Conservation (phyloP, 2,329 filamentous ascomycete genomes). For the Lachnellula cervina region DNA sequence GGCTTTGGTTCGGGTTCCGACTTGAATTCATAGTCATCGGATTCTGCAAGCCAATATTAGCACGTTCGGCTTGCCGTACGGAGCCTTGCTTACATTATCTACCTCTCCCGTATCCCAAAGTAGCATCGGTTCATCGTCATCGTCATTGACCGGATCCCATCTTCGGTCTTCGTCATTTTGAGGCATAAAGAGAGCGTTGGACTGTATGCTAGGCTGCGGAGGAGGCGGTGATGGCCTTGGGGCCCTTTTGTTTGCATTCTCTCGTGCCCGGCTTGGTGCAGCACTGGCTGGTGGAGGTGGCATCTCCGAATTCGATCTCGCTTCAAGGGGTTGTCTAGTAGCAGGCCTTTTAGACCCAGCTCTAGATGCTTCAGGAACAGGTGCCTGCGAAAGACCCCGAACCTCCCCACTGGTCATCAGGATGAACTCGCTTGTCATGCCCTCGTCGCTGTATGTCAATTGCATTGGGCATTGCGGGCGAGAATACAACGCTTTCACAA, state of each 20-base stretch:
- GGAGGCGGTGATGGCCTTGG: slow-evolving; percentile 48
- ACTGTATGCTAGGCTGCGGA: slow-evolving; percentile 53
- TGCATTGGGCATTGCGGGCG: slow-evolving; percentile 67
- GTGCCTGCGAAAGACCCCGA: slow-evolving; percentile 24
- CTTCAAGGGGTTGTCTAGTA: slow-evolving; percentile 27
- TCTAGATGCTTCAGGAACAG: slow-evolving; percentile 23
- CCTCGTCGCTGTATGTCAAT: slow-evolving; percentile 64
- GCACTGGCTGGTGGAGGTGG: slow-evolving; percentile 23
- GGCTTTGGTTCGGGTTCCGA: slow-evolving; percentile 12
- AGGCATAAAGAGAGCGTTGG: slow-evolving; percentile 67
- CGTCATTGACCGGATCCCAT: slow-evolving; percentile 68
- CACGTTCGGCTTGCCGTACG: not conserved
- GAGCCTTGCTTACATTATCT: slow-evolving; percentile 47
- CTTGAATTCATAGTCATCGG: slow-evolving; percentile 24
- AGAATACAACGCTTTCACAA: slow-evolving; percentile 65
- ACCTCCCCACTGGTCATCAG: slow-evolving; percentile 75
- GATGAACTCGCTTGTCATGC: slow-evolving; percentile 69
- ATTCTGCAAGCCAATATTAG: slow-evolving; percentile 8
- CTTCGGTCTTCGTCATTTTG: slow-evolving; percentile 55
- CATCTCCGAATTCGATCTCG: slow-evolving; percentile 25
- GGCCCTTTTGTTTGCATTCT: slow-evolving; percentile 26
- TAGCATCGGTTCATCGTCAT: slow-evolving; percentile 61
- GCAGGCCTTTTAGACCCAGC: slow-evolving; percentile 23
- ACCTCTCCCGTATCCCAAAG: slow-evolving; percentile 66
- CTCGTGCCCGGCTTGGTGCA: slow-evolving; percentile 17